Conservation (phyloP, 192 early-diverging fungal species). For the Backusella westeae region DNA sequence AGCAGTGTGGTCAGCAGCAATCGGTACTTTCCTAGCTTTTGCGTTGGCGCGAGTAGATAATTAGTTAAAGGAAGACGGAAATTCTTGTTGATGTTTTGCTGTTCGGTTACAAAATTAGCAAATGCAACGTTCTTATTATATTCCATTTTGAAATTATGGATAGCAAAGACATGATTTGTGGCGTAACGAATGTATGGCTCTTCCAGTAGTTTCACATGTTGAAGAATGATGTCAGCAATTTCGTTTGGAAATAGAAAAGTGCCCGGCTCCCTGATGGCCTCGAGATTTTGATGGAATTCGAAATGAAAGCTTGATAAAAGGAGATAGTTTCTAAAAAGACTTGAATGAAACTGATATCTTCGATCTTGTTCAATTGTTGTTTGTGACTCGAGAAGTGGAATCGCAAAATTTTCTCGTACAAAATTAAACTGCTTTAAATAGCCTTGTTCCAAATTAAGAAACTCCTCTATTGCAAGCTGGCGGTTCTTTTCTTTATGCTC, state of each 20-base stretch:
- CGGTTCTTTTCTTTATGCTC: constrained; percentile 3
- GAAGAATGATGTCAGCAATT: background rate
- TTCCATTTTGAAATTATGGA: background rate
- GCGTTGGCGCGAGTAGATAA: background rate
- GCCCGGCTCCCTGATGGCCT: background rate
- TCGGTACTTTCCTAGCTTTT: constrained; percentile 8
- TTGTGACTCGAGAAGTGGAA: background rate
- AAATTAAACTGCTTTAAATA: background rate
- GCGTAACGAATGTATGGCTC: constrained; percentile 10
- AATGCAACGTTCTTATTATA: background rate
- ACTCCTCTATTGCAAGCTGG: constrained; percentile 4
- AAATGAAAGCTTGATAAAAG: background rate
- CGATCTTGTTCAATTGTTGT: constrained; percentile 3
- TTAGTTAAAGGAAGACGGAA: background rate
- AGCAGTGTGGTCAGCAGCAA: background rate
- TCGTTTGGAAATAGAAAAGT: background rate
- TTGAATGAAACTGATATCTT: background rate
- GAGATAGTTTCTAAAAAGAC: constrained; percentile 3
- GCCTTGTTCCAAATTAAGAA: background rate
- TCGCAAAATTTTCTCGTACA: background rate
- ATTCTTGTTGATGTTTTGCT: background rate
- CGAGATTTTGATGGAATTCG: background rate
- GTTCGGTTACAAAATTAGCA: background rate
- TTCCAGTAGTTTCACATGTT: background rate
- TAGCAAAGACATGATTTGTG: constrained; percentile 4